These are phyloP conservation scores for Vittaforma corneae DNA, from an alignment of 371 early-diverging fungal genomes.

Conservation along the genomic window DNA sequence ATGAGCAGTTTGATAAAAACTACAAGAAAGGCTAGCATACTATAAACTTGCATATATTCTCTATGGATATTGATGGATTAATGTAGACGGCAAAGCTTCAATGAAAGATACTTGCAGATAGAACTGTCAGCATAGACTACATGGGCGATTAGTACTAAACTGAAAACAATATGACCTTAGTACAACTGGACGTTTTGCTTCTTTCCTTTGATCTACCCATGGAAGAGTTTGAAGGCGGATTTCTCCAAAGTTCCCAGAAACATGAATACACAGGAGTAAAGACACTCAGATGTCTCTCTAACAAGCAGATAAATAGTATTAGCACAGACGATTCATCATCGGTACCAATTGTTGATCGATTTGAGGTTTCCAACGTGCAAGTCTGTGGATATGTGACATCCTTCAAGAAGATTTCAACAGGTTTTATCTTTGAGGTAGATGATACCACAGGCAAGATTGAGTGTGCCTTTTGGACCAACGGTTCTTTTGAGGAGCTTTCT, in stretches of 20 bases:
- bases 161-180: too few species aligned
- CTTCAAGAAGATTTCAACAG: slow-evolving; percentile 23
- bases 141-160: too few species aligned
- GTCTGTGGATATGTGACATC: slow-evolving; percentile 32
- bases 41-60: too few species aligned
- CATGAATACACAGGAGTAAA: slow-evolving; percentile 31
- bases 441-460: slow-evolving; percentile 42
- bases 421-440: slow-evolving; percentile 39
- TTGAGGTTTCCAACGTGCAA: slow-evolving; percentile 32
- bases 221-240: not conserved
- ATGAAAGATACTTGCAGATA: too few species aligned
- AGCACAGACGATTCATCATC: slow-evolving; percentile 32
- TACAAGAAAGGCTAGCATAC: too few species aligned
- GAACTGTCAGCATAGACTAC: too few species aligned
- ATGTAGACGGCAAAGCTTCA: too few species aligned
- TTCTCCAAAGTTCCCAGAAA: slow-evolving; percentile 22
- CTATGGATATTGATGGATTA: too few species aligned
- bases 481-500: slow-evolving; percentile 25
- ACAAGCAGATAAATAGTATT: slow-evolving; percentile 35
- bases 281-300: slow-evolving; percentile 41
- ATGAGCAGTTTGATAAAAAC: too few species aligned
- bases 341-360: slow-evolving; percentile 14
- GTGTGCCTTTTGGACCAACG: slow-evolving; percentile 47
- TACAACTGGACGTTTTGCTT: too few species aligned
- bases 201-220: slow-evolving; percentile 1